Base-by-base conservation (phyloP, 1,284 basidiomycete genomes). In the Athelia sp. region DNA sequence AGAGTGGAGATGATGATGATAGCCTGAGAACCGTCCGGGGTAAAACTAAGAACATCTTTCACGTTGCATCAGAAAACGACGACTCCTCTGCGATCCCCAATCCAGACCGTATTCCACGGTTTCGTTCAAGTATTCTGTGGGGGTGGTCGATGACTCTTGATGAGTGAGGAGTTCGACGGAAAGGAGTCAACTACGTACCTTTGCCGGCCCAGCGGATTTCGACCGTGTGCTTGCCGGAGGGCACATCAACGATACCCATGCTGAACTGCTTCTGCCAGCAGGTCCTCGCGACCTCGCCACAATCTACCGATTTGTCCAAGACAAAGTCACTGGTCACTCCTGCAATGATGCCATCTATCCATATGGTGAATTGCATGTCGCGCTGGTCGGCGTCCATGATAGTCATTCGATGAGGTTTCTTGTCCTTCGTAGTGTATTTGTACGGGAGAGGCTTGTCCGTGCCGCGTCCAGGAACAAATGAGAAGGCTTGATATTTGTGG, bases 351-450 rank as follows among this genome's bases (percentile, higher is more conserved):
- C 46, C 36, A 21, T 47, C 46, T 11, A 47, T 35, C 32, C 35
- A 42, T 14, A 47, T 21, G 21, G 31, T 15, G 29, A 47, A 4
- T 23, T 21, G 46, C 29, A 40, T 43, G 23, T 47, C 46, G 10
- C 46, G 46, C 32, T 47, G 35, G 35, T 47, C 46, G n/a, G 21
- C 34, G 36, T 47, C 46, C 4, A 47, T 22, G 36, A 47, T 35
- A 23, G 24, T 47, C 32, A 47, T 19, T 13, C 35, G 46, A 22
- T 47, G 31, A 17, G 46, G 46, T 14, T 32, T 43, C 19, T 19
- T 17, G 32, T 17, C 18, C 21, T 23, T 43, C 32, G 35, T 36
- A 4, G 46, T 36, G 19, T 42, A 42, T 23, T 47, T 24, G 29
- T 36, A 36, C 4, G 46, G 46, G 4, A 43, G 4, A n/a, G 32